Conservation (phyloP, 176 grass and related monocot species). For the Aegilops umbellulata region DNA sequence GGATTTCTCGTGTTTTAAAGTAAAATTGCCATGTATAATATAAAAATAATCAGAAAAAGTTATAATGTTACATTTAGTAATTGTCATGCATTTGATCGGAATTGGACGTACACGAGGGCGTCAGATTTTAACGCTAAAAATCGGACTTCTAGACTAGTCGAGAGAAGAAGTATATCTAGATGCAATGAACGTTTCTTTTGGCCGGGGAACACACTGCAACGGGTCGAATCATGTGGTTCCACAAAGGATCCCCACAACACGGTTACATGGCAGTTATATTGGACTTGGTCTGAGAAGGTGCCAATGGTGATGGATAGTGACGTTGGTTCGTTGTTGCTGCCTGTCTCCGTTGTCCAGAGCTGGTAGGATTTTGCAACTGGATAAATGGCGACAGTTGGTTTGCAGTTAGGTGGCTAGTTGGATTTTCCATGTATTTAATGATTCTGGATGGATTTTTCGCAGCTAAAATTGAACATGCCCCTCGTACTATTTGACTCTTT, state of each 20-base stretch:
- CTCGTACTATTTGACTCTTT: constrained; percentile 18
- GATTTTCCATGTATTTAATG: not conserved
- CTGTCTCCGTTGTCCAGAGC: not conserved
- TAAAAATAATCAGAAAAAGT: too few relatives aligned
- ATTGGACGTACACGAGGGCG: too few relatives aligned
- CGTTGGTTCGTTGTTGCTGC: constrained; percentile 8
- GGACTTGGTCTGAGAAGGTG: constrained; percentile 26
- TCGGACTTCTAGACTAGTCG: not conserved
- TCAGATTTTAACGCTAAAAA: too few relatives aligned
- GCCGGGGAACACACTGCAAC: too few relatives aligned
- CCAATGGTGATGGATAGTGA: constrained; percentile 12
- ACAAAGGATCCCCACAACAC: constrained; percentile 19
- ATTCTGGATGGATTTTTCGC: not conserved
- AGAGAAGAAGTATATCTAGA: not conserved
- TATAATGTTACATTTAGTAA: too few relatives aligned
- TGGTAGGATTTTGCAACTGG: not conserved
- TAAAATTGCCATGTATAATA: too few relatives aligned
- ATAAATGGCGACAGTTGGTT: constrained; percentile 35
- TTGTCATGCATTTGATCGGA: too few relatives aligned
- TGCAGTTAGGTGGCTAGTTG: constrained; percentile 17
- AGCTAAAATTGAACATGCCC: not conserved
- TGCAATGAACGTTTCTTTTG: not conserved
- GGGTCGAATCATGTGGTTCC: not conserved
- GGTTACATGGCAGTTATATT: constrained; percentile 41
- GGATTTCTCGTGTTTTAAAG: too few relatives aligned